Evolutionary conservation across 768 basidiomycete genomes (phyloP).

Genomic region (Pseudohyphozyma bogoriensis): DNA sequence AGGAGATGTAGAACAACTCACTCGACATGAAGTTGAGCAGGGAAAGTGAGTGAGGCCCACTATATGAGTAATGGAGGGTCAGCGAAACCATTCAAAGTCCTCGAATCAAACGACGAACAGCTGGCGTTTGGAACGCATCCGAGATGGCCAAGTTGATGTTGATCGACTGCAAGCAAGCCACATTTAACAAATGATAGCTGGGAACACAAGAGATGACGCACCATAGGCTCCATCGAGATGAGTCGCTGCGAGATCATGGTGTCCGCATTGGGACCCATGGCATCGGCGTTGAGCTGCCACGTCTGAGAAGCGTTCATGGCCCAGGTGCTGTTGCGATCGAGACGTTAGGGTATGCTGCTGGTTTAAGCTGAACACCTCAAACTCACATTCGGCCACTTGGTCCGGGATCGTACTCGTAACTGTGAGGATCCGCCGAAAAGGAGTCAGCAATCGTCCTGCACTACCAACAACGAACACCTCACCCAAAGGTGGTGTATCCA

Average conservation of each 20-base stretch:
- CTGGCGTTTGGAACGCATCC: slow-evolving; percentile 22
- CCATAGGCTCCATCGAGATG: slow-evolving; percentile 82
- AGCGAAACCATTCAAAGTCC: slow-evolving; percentile 45
- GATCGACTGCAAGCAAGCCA: slow-evolving; percentile 49
- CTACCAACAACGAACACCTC: slow-evolving; percentile 26
- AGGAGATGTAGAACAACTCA: neutral
- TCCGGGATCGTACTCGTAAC: slow-evolving; percentile 30
- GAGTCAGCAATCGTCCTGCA: slow-evolving; percentile 26
- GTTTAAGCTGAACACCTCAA: too few relatives aligned
- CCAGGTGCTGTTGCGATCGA: too few relatives aligned
- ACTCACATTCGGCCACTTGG: slow-evolving; percentile 71
- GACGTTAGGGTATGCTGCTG: too few relatives aligned
- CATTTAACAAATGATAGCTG: slow-evolving; percentile 4
- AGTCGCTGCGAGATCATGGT: slow-evolving; percentile 56
- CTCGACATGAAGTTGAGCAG: slow-evolving; percentile 42
- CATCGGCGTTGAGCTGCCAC: slow-evolving; percentile 60
- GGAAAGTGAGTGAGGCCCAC: slow-evolving; percentile 64
- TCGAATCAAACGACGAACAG: slow-evolving; percentile 25
- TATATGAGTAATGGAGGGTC: neutral
- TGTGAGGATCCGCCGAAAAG: slow-evolving; percentile 11
- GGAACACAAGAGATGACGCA: neutral
- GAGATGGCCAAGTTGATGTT: slow-evolving; percentile 60
- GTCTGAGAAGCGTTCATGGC: slow-evolving; percentile 53
- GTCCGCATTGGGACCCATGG: slow-evolving; percentile 57
- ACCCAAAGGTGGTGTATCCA: slow-evolving; percentile 22